Percentiles rank a stretch among this genome's conserved stretches.
Conservation (phyloP, 2,329 filamentous ascomycete species). For the Alternaria novae-zelandiae region DNA sequence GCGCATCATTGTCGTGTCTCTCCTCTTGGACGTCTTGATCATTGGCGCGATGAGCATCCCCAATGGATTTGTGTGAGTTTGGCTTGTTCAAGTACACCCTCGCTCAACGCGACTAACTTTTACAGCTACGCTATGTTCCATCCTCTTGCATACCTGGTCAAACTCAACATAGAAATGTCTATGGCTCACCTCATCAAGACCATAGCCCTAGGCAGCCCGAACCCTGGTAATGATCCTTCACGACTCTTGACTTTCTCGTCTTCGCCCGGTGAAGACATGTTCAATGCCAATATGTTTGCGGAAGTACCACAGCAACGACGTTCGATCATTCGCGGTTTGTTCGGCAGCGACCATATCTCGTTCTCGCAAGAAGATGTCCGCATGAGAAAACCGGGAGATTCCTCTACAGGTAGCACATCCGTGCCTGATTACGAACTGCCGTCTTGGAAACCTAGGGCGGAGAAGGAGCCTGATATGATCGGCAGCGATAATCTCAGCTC, state of each 20-base stretch:
- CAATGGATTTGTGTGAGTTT: conserved; percentile 48
- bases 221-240: background rate
- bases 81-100: background rate
- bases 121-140: conserved; percentile 55
- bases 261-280: background rate
- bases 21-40: conserved; percentile 43
- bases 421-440: background rate
- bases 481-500: background rate
- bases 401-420: conserved; percentile 10
- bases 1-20: conserved; percentile 32
- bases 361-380: background rate
- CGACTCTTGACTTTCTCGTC: background rate
- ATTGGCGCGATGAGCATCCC: conserved; percentile 53
- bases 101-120: background rate
- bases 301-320: conserved; percentile 8
- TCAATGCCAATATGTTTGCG: background rate
- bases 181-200: conserved; percentile 51
- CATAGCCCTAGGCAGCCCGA: conserved; percentile 20
- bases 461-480: background rate
- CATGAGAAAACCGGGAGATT: conserved; percentile 12
- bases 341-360: conserved; percentile 1
- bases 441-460: background rate
- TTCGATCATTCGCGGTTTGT: conserved; percentile 14
- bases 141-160: conserved; percentile 55
- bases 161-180: conserved; percentile 50